Evolutionary conservation across 129 eudicot genomes (phyloP).

Genomic region (Flaveria brownii): DNA sequence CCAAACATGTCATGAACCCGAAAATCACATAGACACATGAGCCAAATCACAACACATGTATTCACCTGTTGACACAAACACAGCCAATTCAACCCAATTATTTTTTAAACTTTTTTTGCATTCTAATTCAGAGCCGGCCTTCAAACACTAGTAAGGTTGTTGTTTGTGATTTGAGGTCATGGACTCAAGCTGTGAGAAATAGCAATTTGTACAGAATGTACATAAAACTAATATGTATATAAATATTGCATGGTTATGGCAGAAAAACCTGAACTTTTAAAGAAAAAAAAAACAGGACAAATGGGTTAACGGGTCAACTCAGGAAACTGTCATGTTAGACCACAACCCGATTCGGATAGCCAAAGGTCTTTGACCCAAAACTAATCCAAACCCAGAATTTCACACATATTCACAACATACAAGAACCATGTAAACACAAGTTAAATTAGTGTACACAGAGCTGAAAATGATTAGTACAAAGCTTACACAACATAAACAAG

Average conservation of each 20-base stretch:
- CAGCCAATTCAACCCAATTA: background rate
- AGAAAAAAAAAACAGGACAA: background rate
- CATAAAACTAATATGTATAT: background rate
- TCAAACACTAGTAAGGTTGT: too few relatives aligned
- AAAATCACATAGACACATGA: background rate
- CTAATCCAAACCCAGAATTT: background rate
- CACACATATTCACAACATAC: background rate
- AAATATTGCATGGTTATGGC: background rate
- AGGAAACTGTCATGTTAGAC: background rate
- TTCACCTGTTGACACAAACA: background rate
- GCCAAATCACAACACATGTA: background rate
- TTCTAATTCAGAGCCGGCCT: too few relatives aligned
- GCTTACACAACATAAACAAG: background rate
- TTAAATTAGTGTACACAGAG: background rate
- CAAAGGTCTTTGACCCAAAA: too few relatives aligned
- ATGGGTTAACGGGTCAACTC: background rate
- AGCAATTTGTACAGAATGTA: background rate
- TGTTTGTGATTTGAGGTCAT: too few relatives aligned
- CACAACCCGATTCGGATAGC: too few relatives aligned
- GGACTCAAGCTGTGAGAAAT: too few relatives aligned
- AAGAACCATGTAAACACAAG: background rate
- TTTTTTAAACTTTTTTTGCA: background rate
- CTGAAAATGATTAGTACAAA: background rate
- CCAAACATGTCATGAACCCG: background rate
- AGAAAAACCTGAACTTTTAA: background rate